Base-by-base conservation (phyloP, 306 rosid species). In the Pterocarpus santalinus region DNA sequence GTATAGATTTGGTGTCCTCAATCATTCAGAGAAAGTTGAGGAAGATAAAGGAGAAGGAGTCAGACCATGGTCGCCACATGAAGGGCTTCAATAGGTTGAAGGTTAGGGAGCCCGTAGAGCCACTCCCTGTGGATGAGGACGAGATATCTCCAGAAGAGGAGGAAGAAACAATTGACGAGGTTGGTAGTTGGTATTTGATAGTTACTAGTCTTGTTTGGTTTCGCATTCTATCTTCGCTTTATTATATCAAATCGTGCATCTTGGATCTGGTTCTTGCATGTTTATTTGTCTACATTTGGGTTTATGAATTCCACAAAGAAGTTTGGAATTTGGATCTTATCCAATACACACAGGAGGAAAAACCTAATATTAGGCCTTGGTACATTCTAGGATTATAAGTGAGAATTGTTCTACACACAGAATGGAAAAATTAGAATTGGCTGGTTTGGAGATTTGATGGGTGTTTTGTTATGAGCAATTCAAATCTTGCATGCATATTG, bases 51-150 rank as follows among this genome's bases (percentile, higher is more conserved):
- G 99, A 95, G 85, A 93, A 90, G 81, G 97, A 82, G 47, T 84
- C 97, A 0, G 99, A 95, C 74, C 99, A 83, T 68, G 97, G 99
- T 58, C 91, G 97, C 28, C 99, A 93, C 88, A 93, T 93, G 97
- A 95, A 91, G 84, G 97, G 97, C n/a, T 90, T 86, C 81, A 88
- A 89, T 75, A 89, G 97, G 87, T 82, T 69, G 80, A 91, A 90
- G 77, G 87, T 83, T 52, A 88, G 95, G 83, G 97, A 93, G 80
- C 76, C 91, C 2, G 68, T 76, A 11, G 43, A 62, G 55, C 87
- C 49, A 55, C 12, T 75, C 5, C 62, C 85, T 12, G 65, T 75
- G 32, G 85, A 69, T 70, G 90, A 87, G 76, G 87, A 75, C 63
- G 80, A 79, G 47, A 61, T 76, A 6, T 34, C 82, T 61, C 76